Base-by-base conservation (phyloP, 225 moss, liverwort and hornwort genomes). In the Bryum argenteum region DNA sequence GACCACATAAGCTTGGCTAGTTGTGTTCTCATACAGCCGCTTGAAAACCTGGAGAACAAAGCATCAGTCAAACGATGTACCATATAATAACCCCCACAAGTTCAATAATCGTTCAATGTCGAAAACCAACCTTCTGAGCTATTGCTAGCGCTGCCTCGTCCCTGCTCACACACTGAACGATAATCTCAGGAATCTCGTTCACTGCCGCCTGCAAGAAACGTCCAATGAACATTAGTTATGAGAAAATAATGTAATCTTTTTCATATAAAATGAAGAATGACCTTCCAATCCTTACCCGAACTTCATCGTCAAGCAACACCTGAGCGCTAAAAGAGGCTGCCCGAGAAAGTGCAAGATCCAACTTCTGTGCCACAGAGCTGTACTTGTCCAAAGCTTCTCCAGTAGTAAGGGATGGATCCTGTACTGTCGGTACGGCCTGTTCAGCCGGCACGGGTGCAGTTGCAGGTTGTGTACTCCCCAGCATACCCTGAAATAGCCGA, bases 81-180 rank as follows among this genome's bases (percentile, higher is more conserved):
- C 45, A 59, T 60, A 50, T 69, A 59, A 71, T 67, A 20, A 65
- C 23, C 42, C 44, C 43, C 51, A n/a, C n/a, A 56, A 52, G 54
- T 58, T 33, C 18, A 33, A 22, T 50, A 51, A 14, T 33, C 16
- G 28, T 41, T 54, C 4, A 20, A 50, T 55, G 53, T 65, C 52
- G 20, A 65, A 63, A 67, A 67, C 71, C 63, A 37, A 95, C 95
- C 92, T 92, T 95, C 61, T 95, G 95, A 71, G 92, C 95, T 71
- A 95, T 95, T 61, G 93, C 95, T 69, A 93, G 69, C 20, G 95
- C 93, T 62, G 95, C 95, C 75, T 96, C 95, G 13, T 96, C 95
- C 70, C 91, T 91, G 66, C 89, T 93, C 54, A 93, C 82, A 71
- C 93, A 93, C 74, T 91, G 93, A 44, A 88, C 81, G 40, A 96